Percentiles rank a stretch among this genome's conserved stretches.
Conservation (phyloP, 805 yeast genomes). For the Metschnikowia chrysomelidarum region DNA sequence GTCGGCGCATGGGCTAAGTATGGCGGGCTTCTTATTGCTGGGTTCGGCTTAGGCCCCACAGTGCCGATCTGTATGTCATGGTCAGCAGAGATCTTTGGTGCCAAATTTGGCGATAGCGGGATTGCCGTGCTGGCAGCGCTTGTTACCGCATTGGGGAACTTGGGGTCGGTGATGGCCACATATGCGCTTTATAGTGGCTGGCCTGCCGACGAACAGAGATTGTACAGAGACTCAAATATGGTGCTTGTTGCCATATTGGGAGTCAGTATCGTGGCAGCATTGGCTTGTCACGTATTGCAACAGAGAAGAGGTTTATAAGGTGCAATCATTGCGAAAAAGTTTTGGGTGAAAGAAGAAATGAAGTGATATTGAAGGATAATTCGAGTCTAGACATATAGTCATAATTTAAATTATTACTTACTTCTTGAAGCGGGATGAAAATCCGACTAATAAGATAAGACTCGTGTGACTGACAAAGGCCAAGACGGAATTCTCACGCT, state of each 20-base stretch:
- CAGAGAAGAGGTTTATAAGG: too few species aligned
- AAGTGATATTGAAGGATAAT: too few species aligned
- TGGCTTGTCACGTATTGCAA: slow-evolving; percentile 34
- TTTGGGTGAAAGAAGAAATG: too few species aligned
- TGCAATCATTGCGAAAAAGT: too few species aligned
- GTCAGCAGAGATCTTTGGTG: slow-evolving; percentile 71
- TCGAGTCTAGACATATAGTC: too few species aligned
- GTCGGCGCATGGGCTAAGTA: slow-evolving; percentile 70
- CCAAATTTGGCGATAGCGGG: slow-evolving; percentile 78
- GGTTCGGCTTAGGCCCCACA: slow-evolving; percentile 87
- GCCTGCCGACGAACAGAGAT: slow-evolving; percentile 69
- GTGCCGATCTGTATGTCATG: slow-evolving; percentile 86
- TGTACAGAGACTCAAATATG: slow-evolving; percentile 74
- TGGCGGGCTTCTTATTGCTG: slow-evolving; percentile 77
- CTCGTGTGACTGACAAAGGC: too few species aligned
- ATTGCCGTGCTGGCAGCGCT: slow-evolving; percentile 79
- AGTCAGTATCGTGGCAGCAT: slow-evolving; percentile 54
- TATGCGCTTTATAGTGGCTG: slow-evolving; percentile 84
- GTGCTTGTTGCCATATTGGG: slow-evolving; percentile 78
- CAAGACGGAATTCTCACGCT: too few species aligned
- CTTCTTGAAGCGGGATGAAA: too few species aligned
- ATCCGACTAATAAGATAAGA: too few species aligned
- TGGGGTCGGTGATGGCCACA: slow-evolving; percentile 82
- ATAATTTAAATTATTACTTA: too few species aligned
- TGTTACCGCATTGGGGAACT: slow-evolving; percentile 81